Evolutionary conservation across 1,139 yeast species (phyloP), one percentile per base, ranked within the genome.

Genomic region (Suhomyces chickasaworum): DNA sequence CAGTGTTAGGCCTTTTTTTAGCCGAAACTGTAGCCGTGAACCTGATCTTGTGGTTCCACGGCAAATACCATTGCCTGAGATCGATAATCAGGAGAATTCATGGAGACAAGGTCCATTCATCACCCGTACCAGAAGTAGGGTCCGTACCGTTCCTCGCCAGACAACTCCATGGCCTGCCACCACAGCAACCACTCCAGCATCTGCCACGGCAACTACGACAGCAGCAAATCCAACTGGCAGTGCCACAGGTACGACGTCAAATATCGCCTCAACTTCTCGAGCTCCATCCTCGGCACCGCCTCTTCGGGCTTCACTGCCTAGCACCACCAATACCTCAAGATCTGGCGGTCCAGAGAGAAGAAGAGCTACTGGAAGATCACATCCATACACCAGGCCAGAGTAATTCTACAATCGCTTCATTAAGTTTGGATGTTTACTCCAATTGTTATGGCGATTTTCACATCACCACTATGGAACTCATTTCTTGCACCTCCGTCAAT

Each of bases 321-420:
- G 18, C 15, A 29, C 23, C 7, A n/a, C 16, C 34, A 20, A n/a
- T 12, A 3, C 13, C 2, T 36, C 41, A 3, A 40, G 45, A 9
- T 52, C 61, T 15, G 68, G 69, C 3, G 69, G 71, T 1, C 68
- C 70, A 0, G 70, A 65, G 36, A 48, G 70, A 42, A 78, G 64
- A 43, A 51, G 69, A 18, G 36, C 44, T 8, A 45, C 45, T 8
- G 60, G 60, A 3, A 53, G 71, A 46, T 42, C 62, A 10, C 71
- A 67, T 50, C 71, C 73, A 3, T 67, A 67, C 47, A 53, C 59
- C 20, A 59, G 71, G 47, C 64, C 64, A 13, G 51, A 49, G 18
- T 47, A 40, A 34, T 3, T n/a, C 25, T 33, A 25, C 6, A 13
- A 10, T 10, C 4, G n/a, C 12, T 10, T 25, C 6, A 25, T 10